Evolutionary conservation across 164 flowering plant species (phyloP).

Genomic region (Tetracentron sinense): DNA sequence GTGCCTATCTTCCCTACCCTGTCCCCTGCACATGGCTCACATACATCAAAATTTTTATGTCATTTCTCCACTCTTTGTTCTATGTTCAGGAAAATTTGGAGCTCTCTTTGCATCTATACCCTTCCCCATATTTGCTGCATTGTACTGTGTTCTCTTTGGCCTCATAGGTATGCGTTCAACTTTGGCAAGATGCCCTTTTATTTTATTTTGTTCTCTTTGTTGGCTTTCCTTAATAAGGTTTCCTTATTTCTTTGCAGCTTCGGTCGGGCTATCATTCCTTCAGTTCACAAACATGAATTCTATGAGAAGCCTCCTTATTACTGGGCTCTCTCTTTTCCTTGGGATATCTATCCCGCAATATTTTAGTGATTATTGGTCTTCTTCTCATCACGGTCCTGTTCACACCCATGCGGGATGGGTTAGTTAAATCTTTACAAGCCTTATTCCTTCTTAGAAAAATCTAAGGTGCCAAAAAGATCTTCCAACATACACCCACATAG

Average conservation of each 20-base stretch:
- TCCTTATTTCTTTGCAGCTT: conserved; percentile 45
- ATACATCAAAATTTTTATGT: not conserved
- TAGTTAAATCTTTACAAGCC: conserved; percentile 20
- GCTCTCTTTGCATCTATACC: conserved; percentile 99
- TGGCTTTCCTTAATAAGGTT: not conserved
- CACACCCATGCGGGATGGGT: conserved; percentile 96
- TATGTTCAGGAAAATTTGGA: conserved; percentile 89
- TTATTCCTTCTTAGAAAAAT: not conserved
- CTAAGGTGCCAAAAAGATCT: not conserved
- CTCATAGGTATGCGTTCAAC: conserved; percentile 70
- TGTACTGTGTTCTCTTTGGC: conserved; percentile 89
- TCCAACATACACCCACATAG: not conserved
- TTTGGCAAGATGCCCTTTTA: not conserved
- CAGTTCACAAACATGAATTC: conserved; percentile 98
- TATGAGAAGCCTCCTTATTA: conserved; percentile 86
- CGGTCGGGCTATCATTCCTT: conserved; percentile 89
- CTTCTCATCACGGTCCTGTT: conserved; percentile 60
- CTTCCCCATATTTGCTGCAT: conserved; percentile 84
- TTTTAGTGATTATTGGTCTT: conserved; percentile 57
- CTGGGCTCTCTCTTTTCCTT: conserved; percentile 88
- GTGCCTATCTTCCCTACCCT: not conserved
- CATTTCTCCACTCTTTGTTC: not conserved
- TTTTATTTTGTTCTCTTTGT: conserved; percentile 2
- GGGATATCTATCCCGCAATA: conserved; percentile 87
- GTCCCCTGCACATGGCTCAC: not conserved